Evolutionary conservation across 2,329 filamentous ascomycete species (phyloP), one percentile per base, ranked within the genome.

Genomic region (Phoma sp.): DNA sequence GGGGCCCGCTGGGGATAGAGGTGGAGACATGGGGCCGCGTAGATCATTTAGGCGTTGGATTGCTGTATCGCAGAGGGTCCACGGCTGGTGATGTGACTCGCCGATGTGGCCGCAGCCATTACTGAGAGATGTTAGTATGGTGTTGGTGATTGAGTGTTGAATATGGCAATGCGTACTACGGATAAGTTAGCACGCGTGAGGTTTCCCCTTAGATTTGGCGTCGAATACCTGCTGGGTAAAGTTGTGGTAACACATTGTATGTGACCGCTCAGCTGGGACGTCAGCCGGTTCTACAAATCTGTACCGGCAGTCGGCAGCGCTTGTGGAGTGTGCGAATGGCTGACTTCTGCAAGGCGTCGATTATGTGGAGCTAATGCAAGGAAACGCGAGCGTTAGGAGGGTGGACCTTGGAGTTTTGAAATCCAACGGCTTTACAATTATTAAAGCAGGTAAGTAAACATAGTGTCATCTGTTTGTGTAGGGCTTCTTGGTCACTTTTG

Each of bases 61-160:
- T 10, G 69, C 70, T 4, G 33, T 25, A 42, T 56, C 42, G 60
- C 71, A 74, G 25, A 71, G 62, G 3, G 69, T 70, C 62, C 64
- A 73, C 10, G 65, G 62, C 4, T 58, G 48, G 13, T 55, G 52
- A 52, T 69, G 58, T 9, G 63, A 59, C 52, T 66, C 61, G 22
- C 64, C 69, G 39, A 69, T 62, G 43, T 74, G 71, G n/a, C 68
- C 69, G 55, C 71, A 74, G 38, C 71, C 70, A 30, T 64, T 65
- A 42, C 52, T 55, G 10, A 5, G 6, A 5, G 3, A 3, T 2
- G 13, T 54, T 9, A 45, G 33, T 40, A 30, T 14, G 9, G 9
- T 10, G 8, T 35, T 14, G 2, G 9, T 13, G 23, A 4, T 7
- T 35, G 22, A 10, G 14, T 24, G 18, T 14, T n/a, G 14, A 10